These are phyloP conservation scores for Avena eriantha DNA, from an alignment of 176 grass and related monocot genomes.

Conservation along the genomic window DNA sequence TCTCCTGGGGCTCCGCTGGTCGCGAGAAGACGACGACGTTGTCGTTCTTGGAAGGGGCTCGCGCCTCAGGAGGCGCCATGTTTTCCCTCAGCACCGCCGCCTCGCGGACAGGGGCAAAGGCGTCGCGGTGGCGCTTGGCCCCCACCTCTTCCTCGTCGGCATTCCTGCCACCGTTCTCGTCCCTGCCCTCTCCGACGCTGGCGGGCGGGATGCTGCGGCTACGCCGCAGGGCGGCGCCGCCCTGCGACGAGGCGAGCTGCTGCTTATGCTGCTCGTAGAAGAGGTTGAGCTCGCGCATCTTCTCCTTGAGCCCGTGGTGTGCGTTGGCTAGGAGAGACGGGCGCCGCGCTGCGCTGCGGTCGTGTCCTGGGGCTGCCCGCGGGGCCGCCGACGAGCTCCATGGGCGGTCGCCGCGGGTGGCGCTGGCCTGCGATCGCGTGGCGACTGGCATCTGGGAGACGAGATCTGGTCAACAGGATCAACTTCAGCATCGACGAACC, in stretches of 20 bases:
- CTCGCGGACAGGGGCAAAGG: constrained; percentile 4
- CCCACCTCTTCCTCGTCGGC: constrained; percentile 21
- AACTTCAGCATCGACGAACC: constrained; percentile 51
- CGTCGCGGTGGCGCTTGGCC: constrained; percentile 9
- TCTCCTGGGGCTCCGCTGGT: constrained; percentile 47
- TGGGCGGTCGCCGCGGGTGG: constrained; percentile 20
- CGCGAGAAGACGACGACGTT: constrained; percentile 45
- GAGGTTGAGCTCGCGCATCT: constrained; percentile 71
- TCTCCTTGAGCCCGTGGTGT: constrained; percentile 84
- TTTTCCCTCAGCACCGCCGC: constrained; percentile 55
- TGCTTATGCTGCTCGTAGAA: constrained; percentile 82
- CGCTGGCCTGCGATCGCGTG: constrained; percentile 60
- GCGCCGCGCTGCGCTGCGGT: background rate
- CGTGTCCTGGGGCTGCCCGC: constrained; percentile 19
- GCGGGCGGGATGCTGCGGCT: constrained; percentile 41
- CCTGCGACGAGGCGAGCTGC: constrained; percentile 51
- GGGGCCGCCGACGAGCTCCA: constrained; percentile 31
- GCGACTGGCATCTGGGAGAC: constrained; percentile 71
- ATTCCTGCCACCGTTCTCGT: constrained; percentile 36
- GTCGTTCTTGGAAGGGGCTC: constrained; percentile 42
- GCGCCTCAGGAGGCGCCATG: constrained; percentile 24
- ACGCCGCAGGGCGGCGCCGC: constrained; percentile 1
- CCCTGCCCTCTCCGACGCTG: constrained; percentile 34
- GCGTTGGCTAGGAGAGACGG: constrained; percentile 40
- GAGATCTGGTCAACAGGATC: constrained; percentile 34